A percentile compares a stretch with the other conserved stretches of the same genome.
These are phyloP conservation scores for Colletotrichum sp. DNA, from an alignment of 2,329 filamentous ascomycete species.

Conservation along the genomic window DNA sequence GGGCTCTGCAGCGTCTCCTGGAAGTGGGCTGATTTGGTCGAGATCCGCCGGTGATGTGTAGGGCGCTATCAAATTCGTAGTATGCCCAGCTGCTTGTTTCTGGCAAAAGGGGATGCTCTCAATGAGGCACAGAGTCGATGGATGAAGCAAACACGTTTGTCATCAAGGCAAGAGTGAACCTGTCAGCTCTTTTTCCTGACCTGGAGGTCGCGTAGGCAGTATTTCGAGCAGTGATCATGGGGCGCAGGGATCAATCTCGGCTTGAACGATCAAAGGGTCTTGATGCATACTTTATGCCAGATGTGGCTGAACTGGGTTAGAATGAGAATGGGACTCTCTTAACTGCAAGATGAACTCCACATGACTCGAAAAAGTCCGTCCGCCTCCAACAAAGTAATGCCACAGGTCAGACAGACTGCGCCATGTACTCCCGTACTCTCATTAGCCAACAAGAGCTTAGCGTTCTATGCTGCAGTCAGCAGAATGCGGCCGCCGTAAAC, in stretches of 20 bases:
- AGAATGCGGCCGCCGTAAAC: conserved; percentile 3
- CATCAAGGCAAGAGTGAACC: background rate
- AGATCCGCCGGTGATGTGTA: background rate
- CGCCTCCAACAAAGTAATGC: background rate
- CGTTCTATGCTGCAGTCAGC: background rate
- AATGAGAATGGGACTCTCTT: background rate
- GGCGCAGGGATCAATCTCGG: background rate
- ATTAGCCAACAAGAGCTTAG: background rate
- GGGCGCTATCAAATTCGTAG: background rate
- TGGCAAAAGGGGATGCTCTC: background rate
- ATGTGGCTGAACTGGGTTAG: background rate
- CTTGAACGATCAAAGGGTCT: background rate
- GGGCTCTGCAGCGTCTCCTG: background rate
- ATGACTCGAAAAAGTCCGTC: background rate
- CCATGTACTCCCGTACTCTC: background rate
- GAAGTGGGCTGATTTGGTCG: background rate
- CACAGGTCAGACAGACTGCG: background rate
- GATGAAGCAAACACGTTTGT: conserved; percentile 2
- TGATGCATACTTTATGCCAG: conserved; percentile 9
- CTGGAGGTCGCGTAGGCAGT: background rate
- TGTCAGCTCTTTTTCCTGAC: background rate
- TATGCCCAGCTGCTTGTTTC: background rate
- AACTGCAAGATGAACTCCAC: background rate
- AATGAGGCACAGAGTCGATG: background rate
- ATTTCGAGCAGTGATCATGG: conserved; percentile 1